Conservation (phyloP, 2,329 filamentous ascomycete genomes). For the Colletotrichum sp. region DNA sequence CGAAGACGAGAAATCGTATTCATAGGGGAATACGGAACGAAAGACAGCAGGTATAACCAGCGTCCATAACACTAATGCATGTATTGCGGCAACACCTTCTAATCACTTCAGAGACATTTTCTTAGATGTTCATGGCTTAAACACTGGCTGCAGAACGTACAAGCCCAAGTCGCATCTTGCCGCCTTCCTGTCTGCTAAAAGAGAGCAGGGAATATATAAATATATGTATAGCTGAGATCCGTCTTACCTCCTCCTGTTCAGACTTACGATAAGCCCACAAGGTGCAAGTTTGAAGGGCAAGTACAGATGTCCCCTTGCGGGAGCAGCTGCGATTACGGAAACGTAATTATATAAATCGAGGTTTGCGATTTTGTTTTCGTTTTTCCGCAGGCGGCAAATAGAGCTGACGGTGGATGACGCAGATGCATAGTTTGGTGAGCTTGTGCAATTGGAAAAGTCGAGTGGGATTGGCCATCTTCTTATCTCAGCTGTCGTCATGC, state of each 20-base stretch:
- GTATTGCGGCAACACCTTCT: not conserved
- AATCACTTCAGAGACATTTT: not conserved
- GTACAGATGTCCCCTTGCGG: not conserved
- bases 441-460: not conserved
- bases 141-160: too few relatives aligned
- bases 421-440: not conserved
- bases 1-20: fast-evolving
- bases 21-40: not conserved
- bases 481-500: not conserved
- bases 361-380: not conserved
- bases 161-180: too few relatives aligned
- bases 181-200: not conserved
- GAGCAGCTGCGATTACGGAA: not conserved
- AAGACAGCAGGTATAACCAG: not conserved
- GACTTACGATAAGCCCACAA: fast-evolving
- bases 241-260: not conserved
- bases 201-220: not conserved
- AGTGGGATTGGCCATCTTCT: fast-evolving
- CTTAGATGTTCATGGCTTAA: not conserved
- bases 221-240: not conserved
- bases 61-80: fast-evolving
- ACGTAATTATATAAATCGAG: not conserved
- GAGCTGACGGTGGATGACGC: fast-evolving
- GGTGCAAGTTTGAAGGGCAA: fast-evolving
- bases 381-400: not conserved